Evolutionary conservation across 73 alveolate species (phyloP).

Genomic region (Durusdinium trenchii): DNA sequence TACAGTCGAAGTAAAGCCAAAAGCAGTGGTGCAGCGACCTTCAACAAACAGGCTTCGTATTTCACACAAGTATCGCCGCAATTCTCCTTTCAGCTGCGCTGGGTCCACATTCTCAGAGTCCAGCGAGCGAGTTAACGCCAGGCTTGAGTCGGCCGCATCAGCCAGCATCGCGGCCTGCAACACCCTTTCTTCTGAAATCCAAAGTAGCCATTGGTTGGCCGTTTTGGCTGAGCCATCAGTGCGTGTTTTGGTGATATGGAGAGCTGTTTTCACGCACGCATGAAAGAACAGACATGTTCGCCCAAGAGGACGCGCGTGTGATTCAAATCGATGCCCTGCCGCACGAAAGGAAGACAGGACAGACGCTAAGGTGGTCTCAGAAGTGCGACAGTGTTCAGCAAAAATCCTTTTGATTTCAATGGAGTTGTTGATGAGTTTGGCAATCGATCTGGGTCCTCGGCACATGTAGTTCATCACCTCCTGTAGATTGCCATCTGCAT

Average conservation of each 20-base stretch:
- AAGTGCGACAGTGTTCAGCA: not conserved
- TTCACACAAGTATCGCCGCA: not conserved
- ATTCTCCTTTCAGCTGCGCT: not conserved
- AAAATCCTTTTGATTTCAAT: not conserved
- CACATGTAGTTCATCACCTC: not conserved
- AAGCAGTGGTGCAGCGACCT: not conserved
- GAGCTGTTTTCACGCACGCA: not conserved
- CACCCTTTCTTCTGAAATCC: not conserved
- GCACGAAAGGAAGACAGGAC: not conserved
- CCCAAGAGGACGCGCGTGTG: not conserved
- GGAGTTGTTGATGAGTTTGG: slow-evolving; percentile 3
- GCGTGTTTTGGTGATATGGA: not conserved
- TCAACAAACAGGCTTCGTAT: not conserved
- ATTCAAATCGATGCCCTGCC: slow-evolving; percentile 19
- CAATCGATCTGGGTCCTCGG: not conserved
- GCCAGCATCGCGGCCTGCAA: slow-evolving; percentile 4
- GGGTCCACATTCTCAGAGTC: slow-evolving; percentile 8
- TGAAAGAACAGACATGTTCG: not conserved
- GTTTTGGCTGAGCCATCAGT: not conserved
- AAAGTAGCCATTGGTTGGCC: not conserved
- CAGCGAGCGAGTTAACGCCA: not conserved
- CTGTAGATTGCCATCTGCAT: not conserved
- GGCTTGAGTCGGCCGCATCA: slow-evolving; percentile 15
- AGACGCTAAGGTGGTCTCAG: not conserved
- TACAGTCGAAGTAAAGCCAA: not conserved